phyloP scores from a whole-genome alignment of 2,329 filamentous ascomycete genomes.

The Simplicillium sp. region DNA sequence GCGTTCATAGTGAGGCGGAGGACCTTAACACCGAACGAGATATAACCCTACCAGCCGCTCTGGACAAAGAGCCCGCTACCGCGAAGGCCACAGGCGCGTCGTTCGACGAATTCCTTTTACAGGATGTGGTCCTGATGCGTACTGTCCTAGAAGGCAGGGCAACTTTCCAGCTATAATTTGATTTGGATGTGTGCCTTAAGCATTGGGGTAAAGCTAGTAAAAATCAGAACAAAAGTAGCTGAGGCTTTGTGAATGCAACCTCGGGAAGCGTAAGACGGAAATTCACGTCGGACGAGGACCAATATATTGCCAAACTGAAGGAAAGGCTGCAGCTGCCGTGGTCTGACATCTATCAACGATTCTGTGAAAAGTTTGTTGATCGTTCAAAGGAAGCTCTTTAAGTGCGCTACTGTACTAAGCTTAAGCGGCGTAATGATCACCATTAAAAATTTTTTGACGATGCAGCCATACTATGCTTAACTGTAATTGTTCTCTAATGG shows the following conservation, averaged over 20 bases:
- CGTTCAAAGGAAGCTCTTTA: background rate
- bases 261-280: background rate
- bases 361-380: background rate
- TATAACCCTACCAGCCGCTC: background rate
- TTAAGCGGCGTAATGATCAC: background rate
- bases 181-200: conserved; percentile 1
- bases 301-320: conserved; percentile 2
- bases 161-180: conserved; percentile 8
- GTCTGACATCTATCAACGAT: conserved; percentile 2
- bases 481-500: too few species aligned
- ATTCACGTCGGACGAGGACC: conserved; percentile 1
- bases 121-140: conserved; percentile 6
- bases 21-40: background rate
- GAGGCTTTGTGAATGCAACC: background rate
- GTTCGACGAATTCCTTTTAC: conserved; percentile 7
- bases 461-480: too few species aligned
- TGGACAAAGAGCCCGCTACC: background rate
- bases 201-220: background rate
- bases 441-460: too few species aligned
- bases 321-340: background rate
- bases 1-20: background rate
- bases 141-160: conserved; percentile 6
- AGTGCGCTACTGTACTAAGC: conserved; percentile 2
- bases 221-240: background rate
- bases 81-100: background rate